Evolutionary conservation across 805 yeast genomes (phyloP).

Genomic region (Lachancea sp.): DNA sequence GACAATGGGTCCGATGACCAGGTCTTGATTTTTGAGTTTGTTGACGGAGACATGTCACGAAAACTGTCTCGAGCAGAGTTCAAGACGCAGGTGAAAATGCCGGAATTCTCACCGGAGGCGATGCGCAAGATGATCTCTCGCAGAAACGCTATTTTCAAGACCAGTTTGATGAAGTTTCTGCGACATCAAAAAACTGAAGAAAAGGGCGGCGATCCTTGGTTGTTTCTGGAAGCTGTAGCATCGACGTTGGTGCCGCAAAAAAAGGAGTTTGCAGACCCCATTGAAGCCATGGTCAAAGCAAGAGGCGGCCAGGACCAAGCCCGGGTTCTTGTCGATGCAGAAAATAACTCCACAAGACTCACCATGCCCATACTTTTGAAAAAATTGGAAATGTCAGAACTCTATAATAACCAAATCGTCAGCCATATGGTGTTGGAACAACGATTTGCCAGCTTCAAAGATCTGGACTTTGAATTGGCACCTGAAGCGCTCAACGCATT

Average conservation of each 20-base stretch:
- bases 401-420: slow-evolving; percentile 60
- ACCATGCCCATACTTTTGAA: slow-evolving; percentile 45
- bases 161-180: slow-evolving; percentile 36
- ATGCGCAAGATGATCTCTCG: slow-evolving; percentile 54
- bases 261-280: slow-evolving; percentile 52
- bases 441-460: slow-evolving; percentile 40
- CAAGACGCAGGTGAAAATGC: slow-evolving; percentile 42
- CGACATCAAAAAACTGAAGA: slow-evolving; percentile 16
- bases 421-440: slow-evolving; percentile 43
- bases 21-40: slow-evolving; percentile 66
- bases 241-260: slow-evolving; percentile 41
- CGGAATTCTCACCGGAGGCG: slow-evolving; percentile 48
- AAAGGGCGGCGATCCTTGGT: slow-evolving; percentile 37
- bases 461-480: slow-evolving; percentile 41
- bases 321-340: slow-evolving; percentile 21
- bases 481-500: slow-evolving; percentile 50
- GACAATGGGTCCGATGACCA: slow-evolving; percentile 38
- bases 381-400: slow-evolving; percentile 40
- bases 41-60: slow-evolving; percentile 53
- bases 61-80: slow-evolving; percentile 41
- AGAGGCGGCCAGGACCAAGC: slow-evolving; percentile 15
- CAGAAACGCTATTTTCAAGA: slow-evolving; percentile 48
- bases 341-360: slow-evolving; percentile 31
- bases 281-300: slow-evolving; percentile 45
- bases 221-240: slow-evolving; percentile 35